These are phyloP conservation scores for Mangifera indica DNA, from an alignment of 345 rosid species.

Conservation along the genomic window DNA sequence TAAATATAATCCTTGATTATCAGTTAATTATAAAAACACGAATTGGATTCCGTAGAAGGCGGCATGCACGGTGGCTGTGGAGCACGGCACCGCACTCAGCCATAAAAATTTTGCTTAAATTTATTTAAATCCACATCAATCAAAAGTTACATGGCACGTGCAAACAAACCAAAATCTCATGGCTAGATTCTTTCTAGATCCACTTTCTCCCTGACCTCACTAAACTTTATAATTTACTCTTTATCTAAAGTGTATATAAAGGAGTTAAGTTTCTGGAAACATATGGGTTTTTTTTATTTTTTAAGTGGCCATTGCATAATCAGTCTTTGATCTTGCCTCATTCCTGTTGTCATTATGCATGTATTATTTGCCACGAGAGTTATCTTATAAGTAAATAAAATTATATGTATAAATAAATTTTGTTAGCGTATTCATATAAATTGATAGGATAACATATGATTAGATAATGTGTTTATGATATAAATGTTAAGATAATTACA, in stretches of 20 bases:
- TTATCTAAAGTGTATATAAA: too few species aligned
- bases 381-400: neutral
- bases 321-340: neutral
- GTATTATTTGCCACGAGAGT: neutral
- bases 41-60: too few species aligned
- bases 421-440: too few species aligned
- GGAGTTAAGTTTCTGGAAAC: neutral
- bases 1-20: neutral
- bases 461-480: too few species aligned
- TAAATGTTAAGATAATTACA: too few species aligned
- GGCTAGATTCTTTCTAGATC: neutral
- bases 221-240: neutral
- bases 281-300: conserved; percentile 6
- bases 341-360: neutral
- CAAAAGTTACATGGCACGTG: conserved; percentile 11
- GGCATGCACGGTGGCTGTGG: conserved; percentile 1
- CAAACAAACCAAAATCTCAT: conserved; percentile 5
- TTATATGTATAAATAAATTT: too few species aligned
- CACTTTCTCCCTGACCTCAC: conserved; percentile 13
- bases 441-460: too few species aligned
- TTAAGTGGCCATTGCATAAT: conserved; percentile 9
- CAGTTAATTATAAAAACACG: neutral
- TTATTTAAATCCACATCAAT: conserved; percentile 12
- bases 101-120: neutral
- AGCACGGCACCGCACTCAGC: conserved; percentile 3